Evolutionary conservation across 2,329 filamentous ascomycete species (phyloP).

Genomic region (Talaromyces amestolkiae): DNA sequence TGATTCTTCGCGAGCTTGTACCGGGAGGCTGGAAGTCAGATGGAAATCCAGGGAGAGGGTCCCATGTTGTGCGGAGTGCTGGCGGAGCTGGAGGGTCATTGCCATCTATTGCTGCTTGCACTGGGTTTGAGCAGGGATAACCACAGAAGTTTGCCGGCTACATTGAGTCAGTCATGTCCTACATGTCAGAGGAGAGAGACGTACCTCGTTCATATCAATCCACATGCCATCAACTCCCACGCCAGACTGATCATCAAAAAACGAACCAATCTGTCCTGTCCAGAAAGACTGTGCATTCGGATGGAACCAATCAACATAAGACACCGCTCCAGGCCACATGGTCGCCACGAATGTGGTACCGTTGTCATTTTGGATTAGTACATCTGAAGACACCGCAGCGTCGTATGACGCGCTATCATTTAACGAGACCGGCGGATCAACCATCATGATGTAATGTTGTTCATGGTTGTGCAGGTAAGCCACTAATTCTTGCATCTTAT

Average conservation of each 20-base stretch:
- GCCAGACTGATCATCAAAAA: constrained; percentile 63
- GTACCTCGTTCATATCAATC: constrained; percentile 67
- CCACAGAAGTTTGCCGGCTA: constrained; percentile 51
- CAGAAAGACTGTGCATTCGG: constrained; percentile 64
- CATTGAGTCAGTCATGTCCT: not conserved
- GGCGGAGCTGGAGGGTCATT: constrained; percentile 58
- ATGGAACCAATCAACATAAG: constrained; percentile 75
- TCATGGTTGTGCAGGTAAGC: constrained; percentile 63
- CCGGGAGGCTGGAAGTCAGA: constrained; percentile 61
- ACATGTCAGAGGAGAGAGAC: not conserved
- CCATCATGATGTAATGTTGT: constrained; percentile 74
- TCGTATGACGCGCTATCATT: constrained; percentile 50
- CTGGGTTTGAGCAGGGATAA: constrained; percentile 56
- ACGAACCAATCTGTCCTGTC: constrained; percentile 63
- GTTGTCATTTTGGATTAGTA: constrained; percentile 55
- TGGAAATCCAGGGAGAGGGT: constrained; percentile 69
- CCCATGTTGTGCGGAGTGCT: constrained; percentile 62
- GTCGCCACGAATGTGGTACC: constrained; percentile 59
- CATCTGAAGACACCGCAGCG: constrained; percentile 56
- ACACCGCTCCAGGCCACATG: constrained; percentile 73
- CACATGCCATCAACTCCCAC: constrained; percentile 75
- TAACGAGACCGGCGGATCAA: constrained; percentile 56
- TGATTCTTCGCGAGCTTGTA: not conserved
- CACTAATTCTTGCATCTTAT: constrained; percentile 62
- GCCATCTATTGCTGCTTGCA: constrained; percentile 48